phyloP scores from a whole-genome alignment of 768 basidiomycete genomes.

The Psilocybe tampanensis region DNA sequence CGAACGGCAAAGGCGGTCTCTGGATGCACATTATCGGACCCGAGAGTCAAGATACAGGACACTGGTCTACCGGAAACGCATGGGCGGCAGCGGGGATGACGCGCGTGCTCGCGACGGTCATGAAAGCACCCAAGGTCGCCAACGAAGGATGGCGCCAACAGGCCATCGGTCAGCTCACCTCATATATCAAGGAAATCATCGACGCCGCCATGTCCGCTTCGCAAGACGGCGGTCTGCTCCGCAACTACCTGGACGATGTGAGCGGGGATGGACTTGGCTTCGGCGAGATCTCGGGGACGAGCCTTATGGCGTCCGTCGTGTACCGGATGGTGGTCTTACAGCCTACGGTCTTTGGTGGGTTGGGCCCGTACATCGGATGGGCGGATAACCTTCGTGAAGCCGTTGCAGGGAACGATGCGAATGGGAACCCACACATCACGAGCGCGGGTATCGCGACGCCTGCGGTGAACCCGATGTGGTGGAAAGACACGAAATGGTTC shows the following conservation, averaged over 20 bases:
- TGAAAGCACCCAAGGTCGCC: slow-evolving; percentile 8
- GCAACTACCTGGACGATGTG: slow-evolving; percentile 42
- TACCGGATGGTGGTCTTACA: slow-evolving; percentile 44
- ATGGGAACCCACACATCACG: slow-evolving; percentile 31
- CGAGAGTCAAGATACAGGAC: slow-evolving; percentile 35
- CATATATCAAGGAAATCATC: slow-evolving; percentile 47
- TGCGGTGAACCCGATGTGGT: slow-evolving; percentile 41
- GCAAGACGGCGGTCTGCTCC: slow-evolving; percentile 35
- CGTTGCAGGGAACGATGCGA: slow-evolving; percentile 29
- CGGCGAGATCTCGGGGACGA: slow-evolving; percentile 46
- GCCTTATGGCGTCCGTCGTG: slow-evolving; percentile 38
- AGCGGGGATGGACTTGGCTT: slow-evolving; percentile 34
- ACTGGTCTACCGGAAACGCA: slow-evolving; percentile 61
- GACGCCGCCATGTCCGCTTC: slow-evolving; percentile 39
- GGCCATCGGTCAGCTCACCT: slow-evolving; percentile 33
- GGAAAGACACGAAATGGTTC: slow-evolving; percentile 36
- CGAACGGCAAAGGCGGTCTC: slow-evolving; percentile 32
- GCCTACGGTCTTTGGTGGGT: slow-evolving; percentile 29
- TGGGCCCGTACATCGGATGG: slow-evolving; percentile 35
- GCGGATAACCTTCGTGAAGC: slow-evolving; percentile 34
- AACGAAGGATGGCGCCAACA: slow-evolving; percentile 29
- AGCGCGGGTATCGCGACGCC: slow-evolving; percentile 33
- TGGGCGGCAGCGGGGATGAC: slow-evolving; percentile 78
- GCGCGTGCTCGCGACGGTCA: slow-evolving; percentile 55
- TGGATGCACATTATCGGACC: slow-evolving; percentile 50